Evolutionary conservation across 1,284 basidiomycete genomes (phyloP).

Genomic region (Heterobasidion parviporum): DNA sequence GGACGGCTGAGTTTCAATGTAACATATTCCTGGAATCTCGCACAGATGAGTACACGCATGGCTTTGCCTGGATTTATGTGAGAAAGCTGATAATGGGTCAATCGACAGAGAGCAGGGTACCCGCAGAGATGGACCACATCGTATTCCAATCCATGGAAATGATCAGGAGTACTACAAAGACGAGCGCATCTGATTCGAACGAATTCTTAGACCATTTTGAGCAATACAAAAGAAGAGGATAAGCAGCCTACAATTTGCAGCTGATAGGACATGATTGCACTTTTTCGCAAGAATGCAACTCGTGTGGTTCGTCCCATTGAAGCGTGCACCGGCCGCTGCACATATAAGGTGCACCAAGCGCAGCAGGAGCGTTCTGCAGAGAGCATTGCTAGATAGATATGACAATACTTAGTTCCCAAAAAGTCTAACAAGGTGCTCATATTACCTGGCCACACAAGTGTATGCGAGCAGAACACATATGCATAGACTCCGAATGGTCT

Average conservation of each 20-base stretch:
- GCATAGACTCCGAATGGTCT: slow-evolving; percentile 36
- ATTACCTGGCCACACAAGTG: slow-evolving; percentile 48
- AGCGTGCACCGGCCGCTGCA: not conserved
- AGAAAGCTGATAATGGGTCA: not conserved
- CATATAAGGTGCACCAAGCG: not conserved
- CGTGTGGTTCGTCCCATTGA: slow-evolving; percentile 32
- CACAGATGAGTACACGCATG: slow-evolving; percentile 9
- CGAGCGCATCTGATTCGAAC: not conserved
- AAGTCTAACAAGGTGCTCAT: not conserved
- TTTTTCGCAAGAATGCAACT: slow-evolving; percentile 33
- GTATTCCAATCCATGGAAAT: slow-evolving; percentile 38
- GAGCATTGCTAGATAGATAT: not conserved
- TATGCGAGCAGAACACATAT: slow-evolving; percentile 40
- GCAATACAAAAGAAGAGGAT: not conserved
- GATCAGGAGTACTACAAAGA: slow-evolving; percentile 17
- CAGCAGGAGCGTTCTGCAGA: not conserved
- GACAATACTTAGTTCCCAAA: not conserved
- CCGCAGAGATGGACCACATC: slow-evolving; percentile 43
- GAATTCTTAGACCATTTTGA: not conserved
- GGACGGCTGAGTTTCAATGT: slow-evolving; percentile 10
- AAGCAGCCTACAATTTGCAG: slow-evolving; percentile 26
- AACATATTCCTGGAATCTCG: slow-evolving; percentile 5
- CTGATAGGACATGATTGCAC: slow-evolving; percentile 34
- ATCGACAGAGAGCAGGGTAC: slow-evolving; percentile 24
- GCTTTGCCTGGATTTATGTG: slow-evolving; percentile 3